These are phyloP conservation scores for Colletotrichum siamense DNA, from an alignment of 2,329 filamentous ascomycete genomes.

Conservation along the genomic window DNA sequence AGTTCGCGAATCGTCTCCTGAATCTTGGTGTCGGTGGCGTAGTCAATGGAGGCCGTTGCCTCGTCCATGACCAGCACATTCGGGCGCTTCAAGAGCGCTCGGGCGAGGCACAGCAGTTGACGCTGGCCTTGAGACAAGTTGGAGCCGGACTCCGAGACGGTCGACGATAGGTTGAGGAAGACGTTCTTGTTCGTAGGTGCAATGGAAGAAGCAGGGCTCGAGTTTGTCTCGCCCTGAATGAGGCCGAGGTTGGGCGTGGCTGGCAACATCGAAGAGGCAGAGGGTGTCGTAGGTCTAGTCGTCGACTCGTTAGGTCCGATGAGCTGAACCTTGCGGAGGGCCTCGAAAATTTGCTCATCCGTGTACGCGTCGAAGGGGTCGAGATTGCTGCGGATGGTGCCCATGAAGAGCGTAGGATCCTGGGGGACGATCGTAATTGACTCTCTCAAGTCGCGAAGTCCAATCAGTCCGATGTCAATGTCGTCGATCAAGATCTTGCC, in stretches of 20 bases:
- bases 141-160: constrained; percentile 87
- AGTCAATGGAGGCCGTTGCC: constrained; percentile 96
- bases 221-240: background rate
- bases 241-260: constrained; percentile 16
- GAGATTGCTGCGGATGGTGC: constrained; percentile 89
- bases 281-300: constrained; percentile 30
- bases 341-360: constrained; percentile 88
- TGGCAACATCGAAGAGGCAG: constrained; percentile 17
- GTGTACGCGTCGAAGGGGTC: constrained; percentile 91
- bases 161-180: constrained; percentile 84
- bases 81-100: constrained; percentile 88
- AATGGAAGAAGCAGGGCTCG: constrained; percentile 27
- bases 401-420: constrained; percentile 92
- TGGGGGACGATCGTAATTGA: constrained; percentile 98
- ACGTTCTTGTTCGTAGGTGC: constrained; percentile 86
- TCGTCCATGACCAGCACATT: constrained; percentile 99
- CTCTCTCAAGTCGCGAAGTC: constrained; percentile 90
- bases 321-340: constrained; percentile 86
- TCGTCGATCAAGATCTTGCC: constrained; percentile 91
- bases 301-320: constrained; percentile 66
- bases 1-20: constrained; percentile 96
- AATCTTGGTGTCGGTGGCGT: constrained; percentile 93
- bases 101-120: constrained; percentile 90
- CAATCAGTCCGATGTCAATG: constrained; percentile 88
- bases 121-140: constrained; percentile 97